Base-by-base conservation (phyloP, 306 rosid species). In the Rosa multiflora region DNA sequence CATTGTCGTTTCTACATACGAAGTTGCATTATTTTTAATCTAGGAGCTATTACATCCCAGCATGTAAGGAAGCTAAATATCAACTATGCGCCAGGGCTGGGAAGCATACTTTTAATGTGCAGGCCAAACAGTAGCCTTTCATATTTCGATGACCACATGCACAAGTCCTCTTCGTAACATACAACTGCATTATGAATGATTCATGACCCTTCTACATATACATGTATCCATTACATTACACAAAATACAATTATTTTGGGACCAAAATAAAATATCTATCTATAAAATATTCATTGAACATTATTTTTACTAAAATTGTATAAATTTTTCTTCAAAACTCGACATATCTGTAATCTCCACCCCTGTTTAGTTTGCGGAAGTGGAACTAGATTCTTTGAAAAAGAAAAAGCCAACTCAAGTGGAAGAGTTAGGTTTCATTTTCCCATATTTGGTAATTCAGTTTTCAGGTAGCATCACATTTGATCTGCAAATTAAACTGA, bases 11-110 rank as follows among this genome's bases (percentile, higher is more conserved):
- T 32, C 12, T 17, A 73, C 35, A 10, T 72, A 4, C 4, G 76
- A 63, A 74, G 42, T 35, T 12, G 39, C 52, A 73, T 73, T 55
- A 37, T 53, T 73, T 53, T 55, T 7, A 73, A 35, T 55, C 37
- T 6, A 39, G 51, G 37, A 55, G 66, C 77, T 20, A 9, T 42
- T 8, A 26, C 70, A 59, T 59, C 56, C 67, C 68, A 74, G 29
- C 70, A 75, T 42, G 58, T 17, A 3, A 23, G 78, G 78, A 58
- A 58, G 42, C 23, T 23, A 6, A 8, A 8, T 29, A 15, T 44
- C 49, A 10, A 5, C 18, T 3, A 15, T 10, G 47, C 15, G 8
- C 6, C 26, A 48, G 61, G 32, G 32, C 46, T 29, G 61, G 72
- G 61, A 23, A 29, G 26, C 79, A 63, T 20, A 15, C 13, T 14